Base-by-base conservation (phyloP, 306 rosid genomes). In the Delonix regia region DNA sequence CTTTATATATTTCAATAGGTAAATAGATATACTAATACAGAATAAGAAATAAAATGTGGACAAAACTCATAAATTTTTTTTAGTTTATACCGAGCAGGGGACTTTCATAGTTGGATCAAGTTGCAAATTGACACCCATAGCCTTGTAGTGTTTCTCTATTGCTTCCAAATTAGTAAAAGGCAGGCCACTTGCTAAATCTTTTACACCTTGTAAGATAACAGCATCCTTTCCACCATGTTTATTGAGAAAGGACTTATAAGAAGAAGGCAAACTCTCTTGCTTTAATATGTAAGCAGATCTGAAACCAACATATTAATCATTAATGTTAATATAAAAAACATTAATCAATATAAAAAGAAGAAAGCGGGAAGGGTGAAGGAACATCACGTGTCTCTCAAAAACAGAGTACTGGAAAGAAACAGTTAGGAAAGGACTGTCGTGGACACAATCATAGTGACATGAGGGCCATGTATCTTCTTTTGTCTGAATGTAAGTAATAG, bases 211-310 rank as follows among this genome's bases (percentile, higher is more conserved):
- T 81, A 96, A 77, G 81, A 96, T 87, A 73, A 71, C 82, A 2
- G 80, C 5, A 79, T 91, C 99, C 87, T 96, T 96, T 74, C 98
- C 99, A 64, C 99, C 98, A 79, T 96, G 98, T 73, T 83, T 90
- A 80, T 87, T 91, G 84, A 96, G 99, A 87, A 96, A 96, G 44
- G 98, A 96, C 78, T 90, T 96, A 78, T 93, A 96, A 33, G 98
- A 90, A 53, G 90, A 87, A 33, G 98, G 96, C 83, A 96, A 91
- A 83, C 99, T 96, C 15, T 93, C 98, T 88, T 91, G 99, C 88
- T 91, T 90, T 85, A 96, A 71, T 83, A 96, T 88, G 89, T 93
- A 96, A 72, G 98, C 97, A 69, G 96, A 96, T 92, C 98, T 96
- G 96, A 77, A 82, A 80, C 16, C 62, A 78, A 48, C 27, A 65